These are phyloP conservation scores for Dichotomocladium elegans DNA, from an alignment of 371 early-diverging fungal species.

Conservation along the genomic window DNA sequence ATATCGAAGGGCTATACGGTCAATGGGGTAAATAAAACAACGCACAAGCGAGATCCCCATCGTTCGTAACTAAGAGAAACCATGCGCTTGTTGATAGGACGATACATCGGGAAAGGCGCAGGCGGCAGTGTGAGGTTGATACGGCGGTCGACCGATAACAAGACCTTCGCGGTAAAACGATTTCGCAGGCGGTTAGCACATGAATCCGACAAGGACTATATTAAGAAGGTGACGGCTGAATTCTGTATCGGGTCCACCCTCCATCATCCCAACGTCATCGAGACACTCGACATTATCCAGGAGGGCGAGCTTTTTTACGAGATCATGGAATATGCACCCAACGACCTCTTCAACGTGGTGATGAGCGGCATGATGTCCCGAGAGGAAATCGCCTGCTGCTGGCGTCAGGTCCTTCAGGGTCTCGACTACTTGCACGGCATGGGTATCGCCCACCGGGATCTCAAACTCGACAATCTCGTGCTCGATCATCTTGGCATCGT, in stretches of 20 bases:
- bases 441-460: conserved; percentile 84
- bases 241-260: conserved; percentile 81
- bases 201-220: conserved; percentile 74
- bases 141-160: conserved; percentile 47
- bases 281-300: conserved; percentile 79
- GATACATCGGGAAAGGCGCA: conserved; percentile 70
- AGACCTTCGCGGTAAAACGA: conserved; percentile 77
- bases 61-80: background rate
- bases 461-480: conserved; percentile 85
- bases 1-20: conserved; percentile 24
- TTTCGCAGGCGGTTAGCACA: conserved; percentile 64
- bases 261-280: conserved; percentile 83
- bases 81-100: conserved; percentile 25
- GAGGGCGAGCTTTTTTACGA: conserved; percentile 60
- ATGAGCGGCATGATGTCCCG: conserved; percentile 62
- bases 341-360: conserved; percentile 72
- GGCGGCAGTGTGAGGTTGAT: conserved; percentile 72
- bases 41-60: no score
- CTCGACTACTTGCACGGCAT: conserved; percentile 67
- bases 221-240: conserved; percentile 80
- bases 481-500: conserved; percentile 65
- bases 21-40: conserved; percentile 19
- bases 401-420: conserved; percentile 72
- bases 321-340: conserved; percentile 82
- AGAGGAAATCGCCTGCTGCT: conserved; percentile 68